Conservation (phyloP, 208 protist species). For the Trypanosoma rangeli region DNA sequence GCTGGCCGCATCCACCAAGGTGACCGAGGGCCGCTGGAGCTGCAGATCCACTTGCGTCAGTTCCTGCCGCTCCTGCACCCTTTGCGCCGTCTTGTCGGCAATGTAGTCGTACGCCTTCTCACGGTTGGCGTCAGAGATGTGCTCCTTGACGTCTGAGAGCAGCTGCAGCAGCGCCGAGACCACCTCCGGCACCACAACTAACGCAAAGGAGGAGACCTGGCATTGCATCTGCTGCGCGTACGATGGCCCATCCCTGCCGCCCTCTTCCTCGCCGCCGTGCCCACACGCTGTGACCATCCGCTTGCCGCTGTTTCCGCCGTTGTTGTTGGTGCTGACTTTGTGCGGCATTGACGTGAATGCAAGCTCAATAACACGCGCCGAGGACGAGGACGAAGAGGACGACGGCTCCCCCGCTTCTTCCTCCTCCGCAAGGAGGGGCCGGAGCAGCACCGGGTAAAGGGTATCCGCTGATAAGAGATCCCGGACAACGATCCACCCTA, state of each 20-base stretch:
- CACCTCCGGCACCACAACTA: constrained; percentile 68
- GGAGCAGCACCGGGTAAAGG: constrained; percentile 48
- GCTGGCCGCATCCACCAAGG: constrained; percentile 44
- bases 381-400: not conserved
- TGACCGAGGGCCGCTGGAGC: constrained; percentile 52
- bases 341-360: constrained; percentile 1
- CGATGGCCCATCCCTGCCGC: not conserved
- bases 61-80: constrained; percentile 21
- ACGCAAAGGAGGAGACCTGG: constrained; percentile 45
- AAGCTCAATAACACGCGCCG: constrained; percentile 19
- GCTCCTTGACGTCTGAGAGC: constrained; percentile 44
- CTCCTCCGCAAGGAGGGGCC: constrained; percentile 20
- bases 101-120: constrained; percentile 76
- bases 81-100: constrained; percentile 28
- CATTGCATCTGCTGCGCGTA: constrained; percentile 55
- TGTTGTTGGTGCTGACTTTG: constrained; percentile 5
- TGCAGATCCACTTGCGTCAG: constrained; percentile 68
- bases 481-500: constrained; percentile 53
- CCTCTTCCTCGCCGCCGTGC: not conserved
- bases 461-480: constrained; percentile 41
- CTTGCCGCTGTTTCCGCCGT: constrained; percentile 4
- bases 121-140: constrained; percentile 70
- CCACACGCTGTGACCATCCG: no score
- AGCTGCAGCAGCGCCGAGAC: constrained; percentile 41
- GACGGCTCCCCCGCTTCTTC: not conserved